A percentile compares a stretch with the other conserved stretches of the same genome.
These are phyloP conservation scores for Exophiala mesophila DNA, from an alignment of 2,329 filamentous ascomycete genomes.

Conservation along the genomic window DNA sequence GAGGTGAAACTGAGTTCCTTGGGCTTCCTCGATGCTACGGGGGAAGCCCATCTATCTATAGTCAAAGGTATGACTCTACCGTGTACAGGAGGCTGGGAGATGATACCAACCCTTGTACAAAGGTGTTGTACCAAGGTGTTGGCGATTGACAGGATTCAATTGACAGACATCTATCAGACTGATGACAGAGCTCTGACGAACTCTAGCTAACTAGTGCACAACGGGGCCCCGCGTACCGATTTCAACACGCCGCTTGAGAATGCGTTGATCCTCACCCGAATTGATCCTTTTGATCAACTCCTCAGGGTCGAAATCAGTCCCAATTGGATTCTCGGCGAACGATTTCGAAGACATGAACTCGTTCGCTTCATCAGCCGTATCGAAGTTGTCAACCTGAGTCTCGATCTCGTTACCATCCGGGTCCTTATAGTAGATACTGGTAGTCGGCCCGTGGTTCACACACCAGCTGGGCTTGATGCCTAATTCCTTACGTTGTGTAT, in stretches of 20 bases:
- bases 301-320: constrained; percentile 2
- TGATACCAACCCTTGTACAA: no score
- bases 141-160: no score
- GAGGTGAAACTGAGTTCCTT: no score
- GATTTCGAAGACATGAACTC: not conserved
- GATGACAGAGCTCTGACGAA: no score
- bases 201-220: no score
- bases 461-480: constrained; percentile 37
- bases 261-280: not conserved
- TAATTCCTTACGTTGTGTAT: constrained; percentile 28
- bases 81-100: no score
- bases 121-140: no score
- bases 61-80: no score
- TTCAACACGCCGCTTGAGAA: not conserved
- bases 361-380: constrained; percentile 1
- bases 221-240: constrained; percentile 1
- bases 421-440: constrained; percentile 46
- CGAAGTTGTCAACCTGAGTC: constrained; percentile 43
- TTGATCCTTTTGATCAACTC: not conserved
- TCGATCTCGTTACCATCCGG: constrained; percentile 48
- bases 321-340: constrained; percentile 1
- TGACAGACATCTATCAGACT: no score
- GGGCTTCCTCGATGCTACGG: no score
- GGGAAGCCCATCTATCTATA: no score
- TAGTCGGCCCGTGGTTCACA: constrained; percentile 46